Evolutionary conservation across 1,284 basidiomycete species (phyloP).

Genomic region (Phaffia rhodozyma): DNA sequence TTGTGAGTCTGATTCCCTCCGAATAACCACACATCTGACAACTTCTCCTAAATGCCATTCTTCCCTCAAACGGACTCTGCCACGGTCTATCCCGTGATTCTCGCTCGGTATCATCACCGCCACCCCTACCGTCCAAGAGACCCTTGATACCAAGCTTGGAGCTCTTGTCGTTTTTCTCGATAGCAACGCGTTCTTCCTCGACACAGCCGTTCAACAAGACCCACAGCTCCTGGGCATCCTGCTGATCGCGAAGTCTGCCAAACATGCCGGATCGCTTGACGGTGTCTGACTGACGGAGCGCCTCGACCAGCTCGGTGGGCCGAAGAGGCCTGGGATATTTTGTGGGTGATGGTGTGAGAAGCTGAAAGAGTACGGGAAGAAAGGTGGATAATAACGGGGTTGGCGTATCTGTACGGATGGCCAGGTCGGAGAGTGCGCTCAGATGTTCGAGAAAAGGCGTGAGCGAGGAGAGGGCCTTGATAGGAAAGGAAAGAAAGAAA

Average conservation of each 20-base stretch:
- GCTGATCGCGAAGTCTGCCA: conserved; percentile 67
- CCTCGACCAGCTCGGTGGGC: conserved; percentile 53
- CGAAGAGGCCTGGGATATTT: conserved; percentile 44
- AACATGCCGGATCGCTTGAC: conserved; percentile 40
- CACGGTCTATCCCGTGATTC: background rate
- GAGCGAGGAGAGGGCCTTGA: conserved; percentile 61
- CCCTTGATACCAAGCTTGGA: background rate
- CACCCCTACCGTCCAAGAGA: background rate
- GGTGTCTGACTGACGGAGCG: conserved; percentile 42
- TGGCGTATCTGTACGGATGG: conserved; percentile 54
- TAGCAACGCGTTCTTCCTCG: conserved; percentile 49
- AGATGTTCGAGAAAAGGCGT: conserved; percentile 59
- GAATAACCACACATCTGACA: conserved; percentile 74
- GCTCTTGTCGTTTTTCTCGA: background rate
- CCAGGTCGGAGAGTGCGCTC: conserved; percentile 51
- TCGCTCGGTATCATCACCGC: background rate
- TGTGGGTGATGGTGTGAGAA: conserved; percentile 32
- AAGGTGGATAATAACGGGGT: conserved; percentile 66
- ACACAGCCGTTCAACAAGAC: conserved; percentile 68
- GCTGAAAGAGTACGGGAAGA: conserved; percentile 32
- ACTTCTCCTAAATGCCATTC: conserved; percentile 68
- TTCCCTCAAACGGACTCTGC: conserved; percentile 49
- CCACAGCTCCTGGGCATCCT: conserved; percentile 80
- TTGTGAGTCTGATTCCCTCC: conserved; percentile 75
- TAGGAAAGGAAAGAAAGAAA: background rate